A percentile compares a stretch with the other conserved stretches of the same genome.
These are phyloP conservation scores for Stagonosporopsis tanaceti DNA, from an alignment of 2,329 filamentous ascomycete genomes.

Conservation along the genomic window DNA sequence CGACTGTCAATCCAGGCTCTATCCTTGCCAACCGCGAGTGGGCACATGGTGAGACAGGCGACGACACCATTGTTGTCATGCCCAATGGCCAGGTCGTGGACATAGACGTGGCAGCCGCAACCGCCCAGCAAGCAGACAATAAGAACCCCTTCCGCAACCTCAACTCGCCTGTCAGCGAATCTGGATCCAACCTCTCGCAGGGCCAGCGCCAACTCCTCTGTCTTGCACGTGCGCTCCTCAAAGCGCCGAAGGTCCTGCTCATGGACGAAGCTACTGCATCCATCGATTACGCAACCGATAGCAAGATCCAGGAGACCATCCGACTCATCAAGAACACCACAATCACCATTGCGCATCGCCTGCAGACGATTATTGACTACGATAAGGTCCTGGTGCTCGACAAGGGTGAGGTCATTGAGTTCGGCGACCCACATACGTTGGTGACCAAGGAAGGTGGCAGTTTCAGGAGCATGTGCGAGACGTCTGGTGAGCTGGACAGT, in stretches of 20 bases:
- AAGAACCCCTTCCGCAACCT: slow-evolving; percentile 95
- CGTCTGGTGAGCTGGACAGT: slow-evolving; percentile 65
- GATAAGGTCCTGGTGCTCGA: slow-evolving; percentile 97
- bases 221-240: slow-evolving; percentile 89
- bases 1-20: slow-evolving; percentile 44
- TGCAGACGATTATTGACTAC: slow-evolving; percentile 97
- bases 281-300: slow-evolving; percentile 95
- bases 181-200: slow-evolving; percentile 92
- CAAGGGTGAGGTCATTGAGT: slow-evolving; percentile 86
- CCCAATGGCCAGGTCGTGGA: slow-evolving; percentile 43
- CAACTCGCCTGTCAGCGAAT: slow-evolving; percentile 83
- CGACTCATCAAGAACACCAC: slow-evolving; percentile 91
- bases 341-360: slow-evolving; percentile 92
- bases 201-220: slow-evolving; percentile 95
- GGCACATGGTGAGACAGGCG: slow-evolving; percentile 35
- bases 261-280: slow-evolving; percentile 99
- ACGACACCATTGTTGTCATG: slow-evolving; percentile 44
- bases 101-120: slow-evolving; percentile 27
- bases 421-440: slow-evolving; percentile 85
- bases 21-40: slow-evolving; percentile 44
- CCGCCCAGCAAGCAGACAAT: slow-evolving; percentile 69
- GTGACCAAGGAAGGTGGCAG: slow-evolving; percentile 67
- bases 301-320: slow-evolving; percentile 96
- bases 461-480: slow-evolving; percentile 74
- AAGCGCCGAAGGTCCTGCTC: slow-evolving; percentile 89